Evolutionary conservation across 2,329 filamentous ascomycete genomes (phyloP).

Genomic region (Xylariaceae sp.): DNA sequence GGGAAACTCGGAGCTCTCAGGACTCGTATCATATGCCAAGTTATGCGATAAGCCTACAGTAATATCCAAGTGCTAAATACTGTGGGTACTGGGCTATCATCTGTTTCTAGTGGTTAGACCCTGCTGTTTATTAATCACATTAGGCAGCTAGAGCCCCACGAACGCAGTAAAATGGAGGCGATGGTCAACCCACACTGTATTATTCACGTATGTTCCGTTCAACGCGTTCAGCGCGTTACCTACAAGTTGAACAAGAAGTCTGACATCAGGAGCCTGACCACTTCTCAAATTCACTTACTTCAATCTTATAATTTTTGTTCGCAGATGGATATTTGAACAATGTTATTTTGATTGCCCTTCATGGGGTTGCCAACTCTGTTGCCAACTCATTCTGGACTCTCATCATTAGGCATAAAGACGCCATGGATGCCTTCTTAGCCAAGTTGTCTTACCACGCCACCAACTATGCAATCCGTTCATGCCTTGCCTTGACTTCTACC

Average conservation of each 20-base stretch:
- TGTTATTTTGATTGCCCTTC: slow-evolving; percentile 14
- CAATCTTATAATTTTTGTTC: background rate
- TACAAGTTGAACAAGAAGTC: background rate
- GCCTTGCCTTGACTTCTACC: slow-evolving; percentile 80
- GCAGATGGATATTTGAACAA: background rate
- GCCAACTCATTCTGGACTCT: slow-evolving; percentile 3
- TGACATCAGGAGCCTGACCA: background rate
- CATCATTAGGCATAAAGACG: slow-evolving; percentile 31
- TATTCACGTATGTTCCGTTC: background rate
- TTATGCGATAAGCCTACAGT: too few relatives aligned
- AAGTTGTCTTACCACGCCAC: slow-evolving; percentile 70
- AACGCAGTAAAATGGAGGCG: background rate
- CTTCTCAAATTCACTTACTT: background rate
- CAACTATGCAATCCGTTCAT: slow-evolving; percentile 89
- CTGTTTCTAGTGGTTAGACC: background rate
- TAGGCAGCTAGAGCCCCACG: background rate
- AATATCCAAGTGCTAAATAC: background rate
- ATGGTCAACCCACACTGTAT: background rate
- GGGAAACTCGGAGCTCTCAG: too few relatives aligned
- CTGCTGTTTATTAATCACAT: background rate
- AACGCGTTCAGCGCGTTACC: background rate
- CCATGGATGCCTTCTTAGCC: slow-evolving; percentile 70
- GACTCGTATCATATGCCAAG: too few relatives aligned
- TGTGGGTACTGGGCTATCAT: background rate
- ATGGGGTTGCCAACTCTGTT: slow-evolving; percentile 15